Evolutionary conservation across 192 early-diverging fungal genomes (phyloP), one percentile per base, ranked within the genome.

Genomic region (Coemansia sp.): DNA sequence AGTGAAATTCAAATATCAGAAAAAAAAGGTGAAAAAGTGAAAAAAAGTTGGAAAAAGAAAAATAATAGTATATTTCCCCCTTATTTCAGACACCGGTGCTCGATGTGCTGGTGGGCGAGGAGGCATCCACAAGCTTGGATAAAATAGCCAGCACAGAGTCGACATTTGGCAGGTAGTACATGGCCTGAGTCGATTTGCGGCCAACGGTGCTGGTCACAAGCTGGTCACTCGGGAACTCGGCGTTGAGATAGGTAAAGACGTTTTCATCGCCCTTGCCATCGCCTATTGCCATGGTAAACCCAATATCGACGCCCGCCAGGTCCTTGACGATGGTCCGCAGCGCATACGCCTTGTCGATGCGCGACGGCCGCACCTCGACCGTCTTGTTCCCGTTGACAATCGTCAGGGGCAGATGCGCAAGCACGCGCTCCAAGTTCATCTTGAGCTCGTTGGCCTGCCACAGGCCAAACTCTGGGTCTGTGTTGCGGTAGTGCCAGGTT

Each of bases 391-490:
- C 98, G 18, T 93, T 78, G 32, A 99, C 91, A 62, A 98, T 95
- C 27, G 92, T 88, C 23, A 99, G 78, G 1, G 96, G 89, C 89
- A 97, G 83, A 61, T 98, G 98, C 35, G 85, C 85, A 63, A 99
- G 69, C 34, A 96, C 84, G 66, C 98, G 95, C 65, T 99, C 96
- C 35, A 99, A 68, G 72, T 99, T 99, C 60, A 94, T 88, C 61
- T 96, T 92, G 35, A 99, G 85, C 77, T 99, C 98, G 46, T 92
- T 92, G 29, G 96, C 95, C 83, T 99, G 96, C 96, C 98, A 98
- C 39, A 82, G 78, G 4, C 96, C 96, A 84, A 95, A 97, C 75
- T 97, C 93, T 2, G 89, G 87, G 66, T 94, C 94, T 0, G 95
- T 92, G 74, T 93, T 92, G 51, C 94, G 87, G 75, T 98, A 99